These are phyloP conservation scores for Thinopyrum elongatum DNA, from an alignment of 176 grass and related monocot species.

Conservation along the genomic window DNA sequence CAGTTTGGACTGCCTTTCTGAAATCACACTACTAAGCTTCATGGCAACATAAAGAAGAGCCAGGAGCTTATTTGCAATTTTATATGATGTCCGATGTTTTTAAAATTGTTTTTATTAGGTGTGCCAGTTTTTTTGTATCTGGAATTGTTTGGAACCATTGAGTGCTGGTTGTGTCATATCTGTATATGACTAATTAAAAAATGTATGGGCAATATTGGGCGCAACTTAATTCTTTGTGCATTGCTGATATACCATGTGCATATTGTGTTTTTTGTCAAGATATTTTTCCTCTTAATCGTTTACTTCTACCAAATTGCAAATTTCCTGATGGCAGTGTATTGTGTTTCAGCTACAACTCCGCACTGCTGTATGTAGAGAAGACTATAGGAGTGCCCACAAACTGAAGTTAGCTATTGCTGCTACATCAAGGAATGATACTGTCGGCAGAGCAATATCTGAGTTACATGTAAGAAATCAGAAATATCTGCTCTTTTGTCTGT, in stretches of 20 bases:
- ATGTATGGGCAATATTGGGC: background rate
- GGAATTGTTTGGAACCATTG: constrained; percentile 22
- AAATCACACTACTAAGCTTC: background rate
- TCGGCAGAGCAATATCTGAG: constrained; percentile 66
- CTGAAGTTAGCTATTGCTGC: constrained; percentile 72
- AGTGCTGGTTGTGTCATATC: background rate
- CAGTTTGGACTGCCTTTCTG: background rate
- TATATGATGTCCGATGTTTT: background rate
- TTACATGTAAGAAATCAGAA: constrained; percentile 77
- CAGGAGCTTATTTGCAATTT: background rate
- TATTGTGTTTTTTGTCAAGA: constrained; percentile 10
- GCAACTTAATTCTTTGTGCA: background rate
- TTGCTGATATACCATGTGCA: background rate
- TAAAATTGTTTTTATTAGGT: background rate
- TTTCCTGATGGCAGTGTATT: constrained; percentile 28
- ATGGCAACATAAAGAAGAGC: constrained; percentile 6
- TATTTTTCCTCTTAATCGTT: background rate
- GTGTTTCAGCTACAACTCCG: constrained; percentile 76
- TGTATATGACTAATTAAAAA: background rate
- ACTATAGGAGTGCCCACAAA: constrained; percentile 80
- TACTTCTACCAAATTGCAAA: background rate
- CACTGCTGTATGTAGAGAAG: constrained; percentile 67
- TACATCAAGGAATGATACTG: constrained; percentile 67
- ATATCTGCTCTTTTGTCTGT: background rate
- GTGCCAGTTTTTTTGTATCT: background rate